Evolutionary conservation across 331 rosid species (phyloP).

Genomic region (Dryas integrifolia): DNA sequence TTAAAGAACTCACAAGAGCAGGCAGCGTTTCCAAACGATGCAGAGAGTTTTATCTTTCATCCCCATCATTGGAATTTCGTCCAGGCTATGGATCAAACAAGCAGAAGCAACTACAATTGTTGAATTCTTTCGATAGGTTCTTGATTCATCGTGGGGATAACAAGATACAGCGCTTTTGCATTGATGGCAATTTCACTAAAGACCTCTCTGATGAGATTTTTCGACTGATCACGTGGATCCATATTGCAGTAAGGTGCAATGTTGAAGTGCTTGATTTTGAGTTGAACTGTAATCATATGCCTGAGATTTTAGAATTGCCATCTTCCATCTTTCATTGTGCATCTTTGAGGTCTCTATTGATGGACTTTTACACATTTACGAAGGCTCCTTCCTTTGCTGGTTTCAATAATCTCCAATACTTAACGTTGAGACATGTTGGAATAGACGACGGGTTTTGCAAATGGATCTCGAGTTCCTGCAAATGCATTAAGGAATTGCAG

Average conservation of each 20-base stretch:
- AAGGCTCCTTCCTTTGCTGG: not conserved
- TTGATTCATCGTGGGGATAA: not conserved
- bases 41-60: not conserved
- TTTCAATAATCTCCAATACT: not conserved
- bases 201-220: not conserved
- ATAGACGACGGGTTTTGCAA: not conserved
- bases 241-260: slow-evolving; percentile 9
- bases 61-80: not conserved
- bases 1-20: not conserved
- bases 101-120: not conserved
- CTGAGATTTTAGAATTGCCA: not conserved
- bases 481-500: slow-evolving; percentile 1
- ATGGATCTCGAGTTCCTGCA: slow-evolving; percentile 7
- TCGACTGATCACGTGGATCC: not conserved
- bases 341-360: not conserved
- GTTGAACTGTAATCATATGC: too few species aligned
- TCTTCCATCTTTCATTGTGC: not conserved
- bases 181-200: not conserved
- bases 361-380: not conserved
- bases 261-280: slow-evolving; percentile 6
- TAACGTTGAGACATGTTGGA: not conserved
- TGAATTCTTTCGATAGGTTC: not conserved
- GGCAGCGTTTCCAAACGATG: slow-evolving; percentile 3
- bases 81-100: not conserved
- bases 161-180: not conserved